Evolutionary conservation across 345 rosid species (phyloP).

Genomic region (Salix caprea): DNA sequence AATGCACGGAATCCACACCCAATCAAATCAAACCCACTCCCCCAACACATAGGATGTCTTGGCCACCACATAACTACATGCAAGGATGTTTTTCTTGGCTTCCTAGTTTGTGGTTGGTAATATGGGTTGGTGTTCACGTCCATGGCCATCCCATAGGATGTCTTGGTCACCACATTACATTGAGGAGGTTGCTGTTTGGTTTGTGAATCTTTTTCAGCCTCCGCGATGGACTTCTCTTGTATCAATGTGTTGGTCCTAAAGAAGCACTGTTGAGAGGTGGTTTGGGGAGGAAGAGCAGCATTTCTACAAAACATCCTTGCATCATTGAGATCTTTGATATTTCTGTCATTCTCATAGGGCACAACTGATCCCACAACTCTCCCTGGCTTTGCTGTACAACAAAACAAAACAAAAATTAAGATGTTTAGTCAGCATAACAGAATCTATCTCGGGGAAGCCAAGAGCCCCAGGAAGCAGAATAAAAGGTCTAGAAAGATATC

Average conservation of each 20-base stretch:
- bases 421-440: no score
- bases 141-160: conserved; percentile 25
- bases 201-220: conserved; percentile 30
- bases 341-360: no score
- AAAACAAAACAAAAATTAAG: not conserved
- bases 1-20: no score
- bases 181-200: conserved; percentile 24
- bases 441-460: not conserved
- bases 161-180: conserved; percentile 32
- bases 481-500: not conserved
- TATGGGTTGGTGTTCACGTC: conserved; percentile 58
- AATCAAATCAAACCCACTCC: no score
- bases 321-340: no score
- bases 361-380: conserved; percentile 32
- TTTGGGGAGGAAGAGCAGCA: conserved; percentile 47
- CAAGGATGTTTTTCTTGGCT: no score
- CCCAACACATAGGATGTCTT: no score
- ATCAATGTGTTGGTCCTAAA: conserved; percentile 21
- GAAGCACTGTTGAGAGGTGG: conserved; percentile 46
- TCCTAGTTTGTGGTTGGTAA: conserved; percentile 50
- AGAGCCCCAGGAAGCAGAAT: not conserved
- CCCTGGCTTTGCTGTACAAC: conserved; percentile 33
- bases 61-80: no score
- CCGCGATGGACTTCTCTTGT: no score
- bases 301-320: conserved; percentile 33